Evolutionary conservation across 208 protist species (phyloP), one percentile per base, ranked within the genome.

Genomic region (Leishmania mexicana): DNA sequence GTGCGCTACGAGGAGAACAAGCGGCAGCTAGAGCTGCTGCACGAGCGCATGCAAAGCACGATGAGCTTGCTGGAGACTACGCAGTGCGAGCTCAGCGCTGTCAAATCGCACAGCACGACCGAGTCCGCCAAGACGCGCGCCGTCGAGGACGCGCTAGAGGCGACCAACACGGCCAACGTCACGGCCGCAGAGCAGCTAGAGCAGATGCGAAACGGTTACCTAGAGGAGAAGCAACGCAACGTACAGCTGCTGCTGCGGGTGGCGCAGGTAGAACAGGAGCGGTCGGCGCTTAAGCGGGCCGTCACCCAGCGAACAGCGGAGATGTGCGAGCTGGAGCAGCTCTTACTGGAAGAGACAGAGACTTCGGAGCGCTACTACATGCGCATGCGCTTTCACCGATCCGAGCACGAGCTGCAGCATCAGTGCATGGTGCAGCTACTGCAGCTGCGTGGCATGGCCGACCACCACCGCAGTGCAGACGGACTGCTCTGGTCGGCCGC

Each of bases 261-360:
- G 11, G 88, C 88, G 24, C 74, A 86, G 58, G 68, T 88, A 38
- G 90, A 94, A 71, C 85, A 94, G 81, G 84, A 93, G 75, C 79
- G 88, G 17, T 87, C 81, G 7, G 71, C 84, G 77, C 71, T 88
- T 42, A 87, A 86, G 75, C 85, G 86, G 71, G 70, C 89, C 11
- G 19, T 84, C 11, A 68, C 64, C 8, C 65, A 85, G 78, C 83
- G 78, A 51, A 78, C 74, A 38, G 68, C 79, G 4, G 94, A 95
- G 79, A 83, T 90, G 40, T 76, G 76, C 74, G 91, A 95, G 84
- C 81, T 95, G 7, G 92, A 97, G 84, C 87, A 92, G 78, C 79
- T 94, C 5, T 62, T 97, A 11, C 80, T 97, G 65, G 91, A 95
- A 79, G 90, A 97, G 81, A 91, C 92, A 67, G 94, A 97, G 75